Evolutionary conservation across 2,329 filamentous ascomycete genomes (phyloP).

Genomic region (Stachybotrys echinatus): DNA sequence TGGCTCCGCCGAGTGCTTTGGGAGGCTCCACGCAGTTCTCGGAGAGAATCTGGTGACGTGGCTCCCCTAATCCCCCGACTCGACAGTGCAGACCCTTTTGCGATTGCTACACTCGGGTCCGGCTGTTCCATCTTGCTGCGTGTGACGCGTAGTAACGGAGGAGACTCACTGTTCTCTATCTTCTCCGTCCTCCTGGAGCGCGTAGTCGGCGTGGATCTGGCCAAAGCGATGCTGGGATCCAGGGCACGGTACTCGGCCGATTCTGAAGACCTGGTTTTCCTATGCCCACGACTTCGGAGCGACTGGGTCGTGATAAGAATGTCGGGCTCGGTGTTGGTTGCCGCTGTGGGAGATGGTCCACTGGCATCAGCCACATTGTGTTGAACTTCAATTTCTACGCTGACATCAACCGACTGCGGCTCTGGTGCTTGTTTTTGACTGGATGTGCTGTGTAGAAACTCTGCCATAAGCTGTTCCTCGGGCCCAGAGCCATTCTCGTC

Average conservation of each 20-base stretch:
- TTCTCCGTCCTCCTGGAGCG: conserved; percentile 7
- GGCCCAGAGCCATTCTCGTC: conserved; percentile 8
- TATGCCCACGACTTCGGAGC: conserved; percentile 19
- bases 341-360: neutral
- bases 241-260: conserved; percentile 11
- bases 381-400: neutral
- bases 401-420: neutral
- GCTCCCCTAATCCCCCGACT: conserved; percentile 3
- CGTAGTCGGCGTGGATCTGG: conserved; percentile 11
- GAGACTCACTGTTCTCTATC: conserved; percentile 12
- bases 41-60: conserved; percentile 15
- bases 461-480: conserved; percentile 22
- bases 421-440: neutral
- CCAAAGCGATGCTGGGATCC: conserved; percentile 24
- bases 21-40: conserved; percentile 3
- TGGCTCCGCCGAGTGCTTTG: conserved; percentile 2
- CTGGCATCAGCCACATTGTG: neutral
- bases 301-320: conserved; percentile 20
- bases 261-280: conserved; percentile 15
- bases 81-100: conserved; percentile 5
- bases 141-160: conserved; percentile 16
- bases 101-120: conserved; percentile 19
- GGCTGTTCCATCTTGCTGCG: conserved; percentile 18
- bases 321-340: conserved; percentile 12
- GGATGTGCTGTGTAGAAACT: conserved; percentile 18